Conservation (phyloP, 306 rosid genomes). For the Vicia faba region DNA sequence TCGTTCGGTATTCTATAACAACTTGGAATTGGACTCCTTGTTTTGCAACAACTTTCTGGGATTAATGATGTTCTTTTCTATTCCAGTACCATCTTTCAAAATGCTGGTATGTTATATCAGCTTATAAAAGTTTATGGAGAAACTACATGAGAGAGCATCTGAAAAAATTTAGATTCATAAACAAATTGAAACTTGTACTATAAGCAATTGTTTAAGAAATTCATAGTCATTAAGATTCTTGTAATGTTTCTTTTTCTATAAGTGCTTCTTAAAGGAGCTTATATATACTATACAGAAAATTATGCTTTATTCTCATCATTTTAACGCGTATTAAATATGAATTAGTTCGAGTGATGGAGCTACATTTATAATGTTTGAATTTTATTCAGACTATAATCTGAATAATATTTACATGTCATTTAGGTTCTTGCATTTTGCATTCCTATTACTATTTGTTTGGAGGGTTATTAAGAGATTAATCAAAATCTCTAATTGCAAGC, state of each 20-base stretch:
- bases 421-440: slow-evolving; percentile 70
- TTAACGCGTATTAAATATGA: slow-evolving; percentile 52
- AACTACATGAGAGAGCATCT: neutral
- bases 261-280: neutral
- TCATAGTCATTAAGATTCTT: neutral
- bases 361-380: slow-evolving; percentile 46
- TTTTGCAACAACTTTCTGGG: slow-evolving; percentile 93
- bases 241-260: neutral
- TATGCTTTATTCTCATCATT: slow-evolving; percentile 26
- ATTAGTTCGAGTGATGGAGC: slow-evolving; percentile 74
- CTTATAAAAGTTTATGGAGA: neutral
- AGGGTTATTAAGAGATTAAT: slow-evolving; percentile 17
- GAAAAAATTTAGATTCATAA: neutral
- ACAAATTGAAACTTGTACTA: neutral
- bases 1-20: slow-evolving; percentile 78
- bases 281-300: neutral
- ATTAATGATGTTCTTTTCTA: slow-evolving; percentile 86
- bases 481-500: slow-evolving; percentile 55
- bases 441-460: slow-evolving; percentile 26
- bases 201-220: neutral
- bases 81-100: slow-evolving; percentile 75
- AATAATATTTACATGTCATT: slow-evolving; percentile 41
- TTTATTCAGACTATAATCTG: slow-evolving; percentile 36
- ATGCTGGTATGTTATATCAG: slow-evolving; percentile 51
- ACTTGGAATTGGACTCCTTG: slow-evolving; percentile 90